Base-by-base conservation (phyloP, 78 protist species). In the Dictyostelium brefeldianum region DNA sequence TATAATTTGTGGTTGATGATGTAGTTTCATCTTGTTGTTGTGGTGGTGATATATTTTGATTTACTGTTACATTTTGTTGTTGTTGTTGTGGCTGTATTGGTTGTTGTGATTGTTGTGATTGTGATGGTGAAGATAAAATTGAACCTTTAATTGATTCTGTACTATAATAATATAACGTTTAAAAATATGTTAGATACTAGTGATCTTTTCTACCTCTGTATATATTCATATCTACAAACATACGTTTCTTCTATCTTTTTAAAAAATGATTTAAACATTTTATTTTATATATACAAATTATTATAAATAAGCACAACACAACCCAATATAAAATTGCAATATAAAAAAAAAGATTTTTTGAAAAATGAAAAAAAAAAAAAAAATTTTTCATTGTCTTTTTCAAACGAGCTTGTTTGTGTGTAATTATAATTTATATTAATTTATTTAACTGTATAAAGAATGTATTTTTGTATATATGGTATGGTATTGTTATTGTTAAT, bases 211-310 rank as follows among this genome's bases (percentile, higher is more conserved):
- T n/a, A n/a, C n/a, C 43, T 36, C 43, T 36, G 5, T 36, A 36
- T 36, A 36, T 36, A 36, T 36, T 36, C 43, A 36, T 36, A 36
- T 36, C 43, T 2, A 36, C 43, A 15, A 17, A 80, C 74, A 56
- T 64, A 81, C 89, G 89, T 67, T 31, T 83, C 91, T 56, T 83
- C 91, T 71, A 83, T 41, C 25, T 83, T 83, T 75, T 83, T 83
- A 41, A 83, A 75, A 71, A 83, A 83, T 29, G 81, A 71, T 71
- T 71, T 83, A 71, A 83, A 83, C 91, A 71, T 83, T 67, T 67
- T 67, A 9, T 62, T 62, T 10, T 62, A n/a, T 25, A n/a, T 62
- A 22, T 25, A n/a, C 22, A 56, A 17, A 17, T 56, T 0, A n/a
- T n/a, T 53, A 12, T 36, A 51, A 51, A 4, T 51, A 14, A 51